Base-by-base conservation (phyloP, 1,284 basidiomycete species). In the Rhodotorula sp. region DNA sequence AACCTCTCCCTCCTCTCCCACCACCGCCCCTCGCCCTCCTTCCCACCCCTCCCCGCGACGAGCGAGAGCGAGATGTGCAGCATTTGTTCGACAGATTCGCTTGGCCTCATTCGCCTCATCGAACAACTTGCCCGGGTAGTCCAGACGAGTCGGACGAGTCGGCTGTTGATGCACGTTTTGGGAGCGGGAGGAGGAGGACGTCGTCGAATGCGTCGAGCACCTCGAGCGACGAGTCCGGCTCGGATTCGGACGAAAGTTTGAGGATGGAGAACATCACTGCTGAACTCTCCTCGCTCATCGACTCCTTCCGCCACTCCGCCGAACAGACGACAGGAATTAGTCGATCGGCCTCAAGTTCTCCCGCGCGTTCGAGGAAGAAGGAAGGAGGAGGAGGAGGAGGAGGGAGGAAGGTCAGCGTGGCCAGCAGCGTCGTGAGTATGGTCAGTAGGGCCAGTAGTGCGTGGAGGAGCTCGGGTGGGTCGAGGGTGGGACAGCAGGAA, bases 231-330 rank as follows among this genome's bases (percentile, higher is more conserved):
- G 37, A 37, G 24, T 56, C 55, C 0, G 40, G 15, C 3, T 44
- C 40, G 40, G 40, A 11, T 44, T 44, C 40, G 40, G 40, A 44
- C 40, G 40, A 44, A 13, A 44, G 40, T 44, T 37, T 56, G 15
- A n/a, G 53, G 26, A 40, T 61, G 18, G 60, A 53, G 18, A 31
- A 40, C 18, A 53, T 61, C 26, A 61, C 34, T 11, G 51, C 60
- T 6, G 60, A 53, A 7, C 51, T 61, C 34, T 22, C 16, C n/a
- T 26, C 15, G 3, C 40, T 50, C 26, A n/a, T 37, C 31, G 31
- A 13, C 30, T 51, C 64, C 13, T 34, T 47, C 24, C 44, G 26
- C 15, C 34, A 24, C 7, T 50, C 48, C 4, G 2, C 40, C 8
- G 20, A 8, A 20, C 18, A 26, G 44, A 28, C 20, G n/a, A n/a